A percentile compares a stretch with the other conserved stretches of the same genome.
Evolutionary conservation across 2,329 filamentous ascomycete species (phyloP).

Genomic region (Ophiostoma angusticollis): DNA sequence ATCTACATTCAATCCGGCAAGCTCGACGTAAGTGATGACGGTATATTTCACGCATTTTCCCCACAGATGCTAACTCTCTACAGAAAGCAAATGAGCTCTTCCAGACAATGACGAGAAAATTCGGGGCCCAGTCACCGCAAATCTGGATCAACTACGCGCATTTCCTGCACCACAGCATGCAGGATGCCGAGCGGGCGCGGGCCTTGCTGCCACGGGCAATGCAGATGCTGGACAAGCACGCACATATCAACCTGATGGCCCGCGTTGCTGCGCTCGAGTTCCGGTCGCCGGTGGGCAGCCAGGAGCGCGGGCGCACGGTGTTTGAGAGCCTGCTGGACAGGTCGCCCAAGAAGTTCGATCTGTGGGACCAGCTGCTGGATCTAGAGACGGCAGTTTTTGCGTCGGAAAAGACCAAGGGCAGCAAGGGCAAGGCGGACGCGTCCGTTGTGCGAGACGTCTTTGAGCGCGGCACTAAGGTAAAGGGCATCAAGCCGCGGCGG

Average conservation of each 20-base stretch:
- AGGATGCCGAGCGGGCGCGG: conserved; percentile 60
- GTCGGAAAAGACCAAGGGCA: conserved; percentile 31
- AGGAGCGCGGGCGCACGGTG: conserved; percentile 85
- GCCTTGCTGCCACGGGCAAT: conserved; percentile 70
- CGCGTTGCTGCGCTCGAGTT: conserved; percentile 92
- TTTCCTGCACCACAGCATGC: conserved; percentile 68
- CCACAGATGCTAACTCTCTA: conserved; percentile 4
- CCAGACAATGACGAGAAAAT: conserved; percentile 77
- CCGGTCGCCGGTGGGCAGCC: conserved; percentile 65
- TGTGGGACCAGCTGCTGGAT: conserved; percentile 88
- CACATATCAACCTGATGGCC: conserved; percentile 60
- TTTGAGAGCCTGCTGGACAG: conserved; percentile 78
- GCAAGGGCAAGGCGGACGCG: conserved; percentile 30
- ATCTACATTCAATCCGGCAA: conserved; percentile 92
- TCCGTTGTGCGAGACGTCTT: conserved; percentile 61
- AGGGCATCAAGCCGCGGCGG: conserved; percentile 65
- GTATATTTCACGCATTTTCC: background rate
- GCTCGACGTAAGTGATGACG: conserved; percentile 65
- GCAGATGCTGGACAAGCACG: conserved; percentile 61
- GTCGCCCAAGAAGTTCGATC: conserved; percentile 78
- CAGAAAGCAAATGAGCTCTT: conserved; percentile 85
- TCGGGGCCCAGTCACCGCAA: conserved; percentile 62
- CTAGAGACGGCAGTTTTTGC: conserved; percentile 58
- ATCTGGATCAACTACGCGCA: conserved; percentile 93
- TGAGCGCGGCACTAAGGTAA: conserved; percentile 59